phyloP scores from a whole-genome alignment of 331 rosid species.

The Quercus phellos region DNA sequence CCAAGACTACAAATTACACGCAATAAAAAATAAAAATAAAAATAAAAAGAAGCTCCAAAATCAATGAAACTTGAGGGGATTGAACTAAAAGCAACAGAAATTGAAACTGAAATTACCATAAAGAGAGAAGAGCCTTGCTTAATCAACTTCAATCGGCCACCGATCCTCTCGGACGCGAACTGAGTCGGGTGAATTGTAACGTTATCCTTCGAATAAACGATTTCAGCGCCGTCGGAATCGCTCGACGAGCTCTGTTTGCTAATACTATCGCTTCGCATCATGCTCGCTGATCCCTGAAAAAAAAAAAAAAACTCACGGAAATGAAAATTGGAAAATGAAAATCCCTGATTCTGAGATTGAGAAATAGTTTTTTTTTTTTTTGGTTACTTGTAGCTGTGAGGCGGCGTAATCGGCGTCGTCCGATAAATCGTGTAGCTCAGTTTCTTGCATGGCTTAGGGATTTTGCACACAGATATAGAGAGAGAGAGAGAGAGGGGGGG shows the following conservation, averaged over 20 bases:
- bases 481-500: neutral
- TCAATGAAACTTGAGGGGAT: neutral
- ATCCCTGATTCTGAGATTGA: constrained; percentile 26
- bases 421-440: constrained; percentile 88
- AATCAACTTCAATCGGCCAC: constrained; percentile 78
- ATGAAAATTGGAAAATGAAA: neutral
- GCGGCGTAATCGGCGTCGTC: constrained; percentile 98
- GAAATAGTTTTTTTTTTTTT: neutral
- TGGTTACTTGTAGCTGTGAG: constrained; percentile 71
- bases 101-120: constrained; percentile 40
- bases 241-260: constrained; percentile 56
- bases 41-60: neutral
- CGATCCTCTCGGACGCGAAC: constrained; percentile 69
- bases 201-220: constrained; percentile 68
- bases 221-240: constrained; percentile 68
- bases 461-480: neutral
- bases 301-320: neutral
- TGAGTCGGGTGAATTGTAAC: constrained; percentile 92
- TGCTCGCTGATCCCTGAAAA: constrained; percentile 59
- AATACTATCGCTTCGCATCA: constrained; percentile 55
- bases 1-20: constrained; percentile 63
- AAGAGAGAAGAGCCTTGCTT: constrained; percentile 70
- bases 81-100: neutral
- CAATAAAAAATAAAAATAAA: constrained; percentile 1
- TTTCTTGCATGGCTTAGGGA: constrained; percentile 56